Evolutionary conservation across 495 filamentous ascomycete genomes (phyloP).

Genomic region (Choiromyces venosus): DNA sequence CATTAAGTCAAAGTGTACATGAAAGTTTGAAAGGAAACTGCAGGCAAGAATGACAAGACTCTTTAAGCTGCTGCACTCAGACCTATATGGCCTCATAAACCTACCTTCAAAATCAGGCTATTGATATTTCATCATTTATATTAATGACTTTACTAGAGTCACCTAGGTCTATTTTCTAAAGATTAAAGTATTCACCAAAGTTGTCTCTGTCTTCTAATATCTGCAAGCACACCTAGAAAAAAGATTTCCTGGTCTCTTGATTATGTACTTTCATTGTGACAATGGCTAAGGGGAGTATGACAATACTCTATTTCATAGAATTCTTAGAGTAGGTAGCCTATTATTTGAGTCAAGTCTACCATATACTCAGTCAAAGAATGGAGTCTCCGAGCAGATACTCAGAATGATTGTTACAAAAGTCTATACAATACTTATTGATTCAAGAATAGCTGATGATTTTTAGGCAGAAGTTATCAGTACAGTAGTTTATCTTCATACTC

Average conservation of each 20-base stretch:
- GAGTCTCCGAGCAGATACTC: neutral
- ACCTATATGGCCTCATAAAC: too few species aligned
- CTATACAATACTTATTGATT: neutral
- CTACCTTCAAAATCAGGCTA: too few species aligned
- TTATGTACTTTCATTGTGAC: neutral
- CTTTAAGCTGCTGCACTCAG: neutral
- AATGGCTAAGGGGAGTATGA: too few species aligned
- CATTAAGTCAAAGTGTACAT: too few species aligned
- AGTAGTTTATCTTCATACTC: neutral
- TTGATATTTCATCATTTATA: too few species aligned
- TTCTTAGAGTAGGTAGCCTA: neutral
- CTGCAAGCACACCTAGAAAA: neutral
- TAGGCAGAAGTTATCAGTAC: constrained; percentile 2
- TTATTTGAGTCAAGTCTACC: neutral
- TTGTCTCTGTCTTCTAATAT: neutral
- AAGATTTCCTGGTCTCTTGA: neutral
- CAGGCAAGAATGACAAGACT: neutral
- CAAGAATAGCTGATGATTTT: neutral
- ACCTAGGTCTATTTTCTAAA: neutral
- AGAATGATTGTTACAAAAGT: neutral
- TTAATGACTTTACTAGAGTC: too few species aligned
- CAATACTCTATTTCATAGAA: neutral
- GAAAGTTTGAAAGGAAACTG: too few species aligned
- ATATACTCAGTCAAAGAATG: constrained; percentile 11
- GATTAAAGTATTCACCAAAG: neutral